Evolutionary conservation across 768 basidiomycete genomes (phyloP).

Genomic region (Suillus clintonianus): DNA sequence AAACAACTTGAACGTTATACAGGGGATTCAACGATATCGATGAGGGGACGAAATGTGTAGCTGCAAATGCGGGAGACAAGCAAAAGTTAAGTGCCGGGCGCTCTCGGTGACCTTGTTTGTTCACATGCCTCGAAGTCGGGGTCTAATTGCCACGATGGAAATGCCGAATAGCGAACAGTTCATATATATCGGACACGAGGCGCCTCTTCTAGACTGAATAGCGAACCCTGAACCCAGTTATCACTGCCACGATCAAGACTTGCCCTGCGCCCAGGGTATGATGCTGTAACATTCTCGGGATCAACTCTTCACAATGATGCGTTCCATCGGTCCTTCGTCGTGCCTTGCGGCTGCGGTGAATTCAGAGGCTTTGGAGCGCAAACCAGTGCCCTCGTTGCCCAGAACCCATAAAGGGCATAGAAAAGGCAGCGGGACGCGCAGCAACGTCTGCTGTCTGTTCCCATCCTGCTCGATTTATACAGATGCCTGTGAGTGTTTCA

Average conservation of each 20-base stretch:
- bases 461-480: not conserved
- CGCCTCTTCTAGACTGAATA: constrained; percentile 7
- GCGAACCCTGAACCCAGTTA: constrained; percentile 31
- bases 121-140: not conserved
- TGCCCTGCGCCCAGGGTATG: constrained; percentile 34
- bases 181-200: not conserved
- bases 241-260: constrained; percentile 10
- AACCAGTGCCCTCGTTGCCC: constrained; percentile 24
- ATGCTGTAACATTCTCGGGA: not conserved
- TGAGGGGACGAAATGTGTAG: too few relatives aligned
- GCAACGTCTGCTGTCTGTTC: constrained; percentile 1
- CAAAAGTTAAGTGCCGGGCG: too few relatives aligned
- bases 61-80: too few relatives aligned
- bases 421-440: constrained; percentile 24
- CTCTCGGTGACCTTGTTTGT: not conserved
- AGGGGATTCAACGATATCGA: too few relatives aligned
- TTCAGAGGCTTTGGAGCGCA: constrained; percentile 11
- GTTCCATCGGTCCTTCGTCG: constrained; percentile 2
- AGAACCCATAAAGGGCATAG: constrained; percentile 27
- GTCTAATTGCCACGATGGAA: not conserved
- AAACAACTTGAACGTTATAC: too few relatives aligned
- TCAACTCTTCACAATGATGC: constrained; percentile 6
- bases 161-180: not conserved
- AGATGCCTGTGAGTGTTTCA: constrained; percentile 30
- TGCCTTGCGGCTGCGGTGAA: constrained; percentile 14